Evolutionary conservation across 2,329 filamentous ascomycete species (phyloP), one percentile per base, ranked within the genome.

Genomic region (Xenosphaeropsis pyriputrescens): DNA sequence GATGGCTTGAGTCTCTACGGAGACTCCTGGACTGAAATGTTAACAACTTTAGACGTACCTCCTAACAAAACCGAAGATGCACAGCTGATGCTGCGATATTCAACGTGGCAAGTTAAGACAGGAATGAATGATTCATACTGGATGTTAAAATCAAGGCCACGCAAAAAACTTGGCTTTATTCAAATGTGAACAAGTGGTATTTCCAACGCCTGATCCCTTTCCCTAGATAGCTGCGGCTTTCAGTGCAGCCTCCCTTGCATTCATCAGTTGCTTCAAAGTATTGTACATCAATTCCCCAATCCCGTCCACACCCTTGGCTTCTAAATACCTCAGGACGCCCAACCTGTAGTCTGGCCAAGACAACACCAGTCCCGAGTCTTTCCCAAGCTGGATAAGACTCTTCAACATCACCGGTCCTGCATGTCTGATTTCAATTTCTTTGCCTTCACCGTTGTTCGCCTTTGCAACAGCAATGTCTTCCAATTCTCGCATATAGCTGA

Each of bases 321-420:
- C 77, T 43, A 93, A 57, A 57, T 76, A 74, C 36, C 67, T 65
- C 40, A 93, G 58, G 43, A 89, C 77, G n/a, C 73, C 70, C 5
- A 85, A 62, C 41, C 81, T 68, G 55, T 86, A 93, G 36, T 82
- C 75, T 48, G 79, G 73, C 79, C 81, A 93, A 12, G 64, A 65
- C 30, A 89, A 52, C 36, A 59, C 64, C 18, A 85, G 53, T 0
- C 85, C 85, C 1, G 81, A 80, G 13, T 72, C 67, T 29, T 65
- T 68, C 17, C 67, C 70, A 34, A 91, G 59, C n/a, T 65, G 62
- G 19, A 61, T 63, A 48, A 93, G 59, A 37, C 74, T 79, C 18
- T 64, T 65, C 50, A 79, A 75, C 15, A 77, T 85, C 7, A 85
- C 77, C 0, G 84, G 85, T 1, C 77, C 76, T 2, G 70, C 68